Evolutionary conservation across 768 basidiomycete species (phyloP), one percentile per base, ranked within the genome.

Genomic region (Psilocybe azurescens): DNA sequence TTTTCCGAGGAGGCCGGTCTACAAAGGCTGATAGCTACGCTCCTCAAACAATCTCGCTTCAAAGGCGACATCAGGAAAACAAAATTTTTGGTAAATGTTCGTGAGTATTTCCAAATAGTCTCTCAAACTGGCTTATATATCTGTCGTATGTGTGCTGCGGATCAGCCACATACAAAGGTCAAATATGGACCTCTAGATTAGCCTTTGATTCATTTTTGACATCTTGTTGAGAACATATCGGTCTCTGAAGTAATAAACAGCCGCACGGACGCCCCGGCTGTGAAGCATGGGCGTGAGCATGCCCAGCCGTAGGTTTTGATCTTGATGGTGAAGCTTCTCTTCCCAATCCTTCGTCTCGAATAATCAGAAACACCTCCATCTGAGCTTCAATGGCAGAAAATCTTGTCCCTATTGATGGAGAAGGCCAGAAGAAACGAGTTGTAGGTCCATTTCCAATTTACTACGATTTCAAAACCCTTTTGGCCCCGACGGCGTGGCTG

Each of bases 381-480:
- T 59, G 20, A 16, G 18, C 13, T 20, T n/a, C 16, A 52, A 53
- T 53, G 30, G 70, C 78, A 33, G 81, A 79, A 54, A 81, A 78
- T 73, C 86, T 88, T 85, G 73, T 83, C 32, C 85, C 89, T 41
- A 80, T 92, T 48, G 82, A 89, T 41, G 90, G 91, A 13, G 94
- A 93, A 74, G 78, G 72, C 57, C 86, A 83, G 72, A 91, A 91
- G 79, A 93, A 94, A 78, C 89, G 95, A 60, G 95, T 97, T 56
- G 95, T 95, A 78, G 58, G 93, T 84, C 54, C 53, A 60, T 59
- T 56, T 39, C 61, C 67, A 36, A 53, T n/a, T 53, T 53, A 11
- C 18, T 13, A 24, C 14, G 14, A 24, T 65, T 69, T 53, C 63
- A 29, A 39, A 30, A 47, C 32, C 56, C 29, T 50, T 65, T 38